phyloP scores from a whole-genome alignment of 306 rosid species.

The Vigna angularis region DNA sequence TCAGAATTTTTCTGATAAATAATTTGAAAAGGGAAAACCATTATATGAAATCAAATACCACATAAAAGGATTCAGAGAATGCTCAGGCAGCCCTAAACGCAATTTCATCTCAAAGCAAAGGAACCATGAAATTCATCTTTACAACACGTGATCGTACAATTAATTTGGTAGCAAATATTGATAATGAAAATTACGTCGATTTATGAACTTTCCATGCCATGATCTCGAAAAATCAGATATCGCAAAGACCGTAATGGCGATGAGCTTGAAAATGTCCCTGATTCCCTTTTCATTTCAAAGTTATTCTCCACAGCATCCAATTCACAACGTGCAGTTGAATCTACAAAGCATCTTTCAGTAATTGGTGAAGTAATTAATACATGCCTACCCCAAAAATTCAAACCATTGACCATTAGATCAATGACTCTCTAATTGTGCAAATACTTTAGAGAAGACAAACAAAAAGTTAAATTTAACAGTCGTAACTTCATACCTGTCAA shows the following conservation, averaged over 20 bases:
- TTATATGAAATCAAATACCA: not conserved
- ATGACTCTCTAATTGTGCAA: not conserved
- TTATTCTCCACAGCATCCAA: slow-evolving; percentile 35
- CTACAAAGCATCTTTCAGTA: slow-evolving; percentile 15
- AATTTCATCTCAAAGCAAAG: not conserved
- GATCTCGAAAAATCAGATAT: slow-evolving; percentile 9
- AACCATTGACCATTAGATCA: slow-evolving; percentile 15
- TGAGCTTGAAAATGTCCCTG: not conserved
- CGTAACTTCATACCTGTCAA: slow-evolving; percentile 39
- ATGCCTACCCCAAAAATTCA: not conserved
- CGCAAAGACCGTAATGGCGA: not conserved
- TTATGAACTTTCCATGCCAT: slow-evolving; percentile 1
- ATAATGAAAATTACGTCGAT: slow-evolving; percentile 35
- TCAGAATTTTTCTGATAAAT: not conserved
- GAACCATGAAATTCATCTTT: not conserved
- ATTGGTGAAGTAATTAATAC: not conserved
- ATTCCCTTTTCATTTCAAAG: slow-evolving; percentile 35
- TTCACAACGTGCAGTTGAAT: slow-evolving; percentile 14
- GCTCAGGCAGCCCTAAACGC: too few species aligned
- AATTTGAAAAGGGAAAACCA: not conserved
- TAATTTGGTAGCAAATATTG: slow-evolving; percentile 15
- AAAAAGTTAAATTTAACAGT: slow-evolving; percentile 9
- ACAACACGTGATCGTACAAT: not conserved
- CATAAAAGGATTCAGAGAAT: not conserved
- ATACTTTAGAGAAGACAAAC: not conserved